Evolutionary conservation across 371 early-diverging fungal genomes (phyloP).

Genomic region (Lichtheimia ornata): DNA sequence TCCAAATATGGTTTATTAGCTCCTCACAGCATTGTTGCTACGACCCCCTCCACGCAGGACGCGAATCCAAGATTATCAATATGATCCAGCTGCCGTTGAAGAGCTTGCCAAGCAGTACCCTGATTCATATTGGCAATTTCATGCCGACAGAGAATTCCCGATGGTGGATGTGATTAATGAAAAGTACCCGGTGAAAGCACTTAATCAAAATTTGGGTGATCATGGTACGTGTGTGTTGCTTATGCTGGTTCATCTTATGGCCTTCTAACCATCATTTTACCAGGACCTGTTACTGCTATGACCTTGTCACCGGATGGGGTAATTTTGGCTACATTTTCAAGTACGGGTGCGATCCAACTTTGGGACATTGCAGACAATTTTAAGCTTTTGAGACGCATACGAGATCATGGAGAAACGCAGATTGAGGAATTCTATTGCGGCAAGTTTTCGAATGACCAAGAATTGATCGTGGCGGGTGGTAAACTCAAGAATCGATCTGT

Average conservation of each 20-base stretch:
- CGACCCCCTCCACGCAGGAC: background rate
- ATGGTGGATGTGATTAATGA: conserved; percentile 57
- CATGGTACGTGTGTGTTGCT: conserved; percentile 1
- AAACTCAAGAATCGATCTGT: conserved; percentile 79
- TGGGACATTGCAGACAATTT: conserved; percentile 79
- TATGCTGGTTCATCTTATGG: too few species aligned
- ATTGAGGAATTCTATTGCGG: conserved; percentile 93
- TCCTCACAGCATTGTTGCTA: too few species aligned
- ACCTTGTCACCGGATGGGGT: conserved; percentile 79
- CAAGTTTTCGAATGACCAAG: conserved; percentile 48
- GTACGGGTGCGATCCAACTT: conserved; percentile 70
- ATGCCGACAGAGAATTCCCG: conserved; percentile 17
- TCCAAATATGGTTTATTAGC: too few species aligned
- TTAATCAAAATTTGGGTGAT: conserved; percentile 50
- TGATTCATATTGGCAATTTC: conserved; percentile 24
- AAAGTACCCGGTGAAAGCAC: conserved; percentile 58
- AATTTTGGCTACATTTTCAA: conserved; percentile 84
- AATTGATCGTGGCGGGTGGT: conserved; percentile 36
- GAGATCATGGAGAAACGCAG: conserved; percentile 77
- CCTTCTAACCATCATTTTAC: background rate
- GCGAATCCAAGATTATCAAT: conserved; percentile 9
- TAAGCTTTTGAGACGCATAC: conserved; percentile 62
- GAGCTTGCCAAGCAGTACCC: conserved; percentile 42
- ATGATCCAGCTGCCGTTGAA: conserved; percentile 47
- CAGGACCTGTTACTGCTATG: conserved; percentile 73